Evolutionary conservation across 768 basidiomycete species (phyloP), one percentile per base, ranked within the genome.

Genomic region (Boletus tylopilopsis): DNA sequence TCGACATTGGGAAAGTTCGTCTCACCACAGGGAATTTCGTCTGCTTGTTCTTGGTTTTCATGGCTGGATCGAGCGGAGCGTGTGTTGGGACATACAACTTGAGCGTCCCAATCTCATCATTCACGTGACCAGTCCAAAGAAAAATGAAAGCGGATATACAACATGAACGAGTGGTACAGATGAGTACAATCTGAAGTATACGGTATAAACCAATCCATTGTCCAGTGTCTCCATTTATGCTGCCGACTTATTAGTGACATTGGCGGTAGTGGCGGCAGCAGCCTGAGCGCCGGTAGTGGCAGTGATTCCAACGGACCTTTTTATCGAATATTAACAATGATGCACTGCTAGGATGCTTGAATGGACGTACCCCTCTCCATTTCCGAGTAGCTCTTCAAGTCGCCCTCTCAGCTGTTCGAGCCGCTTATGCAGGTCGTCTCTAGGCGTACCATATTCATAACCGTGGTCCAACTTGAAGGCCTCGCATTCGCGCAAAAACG

Each of bases 21-120:
- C 89, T 68, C 68, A 92, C 91, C 51, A 93, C 90, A 8, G 92
- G 91, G 61, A 94, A 94, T 59, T 91, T 90, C 10, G 91, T 92
- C 50, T 87, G 82, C 68, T 91, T 93, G 69, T 91, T 91, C 70
- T 90, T 90, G 62, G 89, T 90, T 73, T 90, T 91, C 89, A 91
- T 90, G 11, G 48, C 32, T 34, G 45, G 30, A 33, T 18, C n/a
- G 23, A 9, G 15, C 7, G 9, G 37, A n/a, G n/a, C n/a, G n/a
- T 54, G 25, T 42, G 49, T 38, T 37, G 25, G 39, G 33, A 45
- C 54, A 57, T 57, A 62, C 48, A 47, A 16, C 35, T 30, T 30
- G 29, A 13, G 21, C 33, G 10, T 52, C 42, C 29, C 49, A 50
- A 62, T 59, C 55, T 57, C 57, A 64, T 65, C 54, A 15, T 36